Evolutionary conservation across 2,329 filamentous ascomycete genomes (phyloP).

Genomic region (Coniochaeta hoffmannii): DNA sequence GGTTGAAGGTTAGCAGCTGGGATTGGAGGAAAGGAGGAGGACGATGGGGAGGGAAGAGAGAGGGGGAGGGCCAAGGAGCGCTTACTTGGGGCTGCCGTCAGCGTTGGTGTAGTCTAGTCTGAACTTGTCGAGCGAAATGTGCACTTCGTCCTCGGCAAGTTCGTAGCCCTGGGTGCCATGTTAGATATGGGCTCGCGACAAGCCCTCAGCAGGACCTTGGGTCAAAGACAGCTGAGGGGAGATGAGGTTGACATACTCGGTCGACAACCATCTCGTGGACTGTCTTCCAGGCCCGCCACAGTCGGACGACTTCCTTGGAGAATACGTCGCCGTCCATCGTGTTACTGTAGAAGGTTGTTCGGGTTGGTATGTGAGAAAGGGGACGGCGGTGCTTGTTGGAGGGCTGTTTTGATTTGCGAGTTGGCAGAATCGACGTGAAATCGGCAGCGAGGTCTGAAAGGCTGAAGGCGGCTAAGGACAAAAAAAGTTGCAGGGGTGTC

Average conservation of each 20-base stretch:
- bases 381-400: background rate
- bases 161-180: constrained; percentile 76
- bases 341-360: background rate
- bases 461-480: constrained; percentile 2
- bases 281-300: constrained; percentile 93
- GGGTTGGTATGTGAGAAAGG: background rate
- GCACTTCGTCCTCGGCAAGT: constrained; percentile 80
- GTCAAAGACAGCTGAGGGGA: constrained; percentile 8
- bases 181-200: background rate
- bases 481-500: constrained; percentile 4
- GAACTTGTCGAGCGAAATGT: constrained; percentile 80
- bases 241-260: constrained; percentile 51
- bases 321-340: constrained; percentile 35
- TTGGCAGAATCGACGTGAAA: background rate
- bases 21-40: background rate
- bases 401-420: background rate
- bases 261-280: constrained; percentile 93
- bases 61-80: too few species aligned
- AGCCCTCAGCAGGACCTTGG: constrained; percentile 5
- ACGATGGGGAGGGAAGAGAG: background rate
- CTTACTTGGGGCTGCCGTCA: constrained; percentile 72
- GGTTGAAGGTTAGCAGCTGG: too few species aligned
- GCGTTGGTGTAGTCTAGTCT: constrained; percentile 61
- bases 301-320: constrained; percentile 50
- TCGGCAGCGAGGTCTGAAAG: background rate